A percentile compares a stretch with the other conserved stretches of the same genome.
Conservation (phyloP, 208 protist species). For the Trypanosoma theileri region DNA sequence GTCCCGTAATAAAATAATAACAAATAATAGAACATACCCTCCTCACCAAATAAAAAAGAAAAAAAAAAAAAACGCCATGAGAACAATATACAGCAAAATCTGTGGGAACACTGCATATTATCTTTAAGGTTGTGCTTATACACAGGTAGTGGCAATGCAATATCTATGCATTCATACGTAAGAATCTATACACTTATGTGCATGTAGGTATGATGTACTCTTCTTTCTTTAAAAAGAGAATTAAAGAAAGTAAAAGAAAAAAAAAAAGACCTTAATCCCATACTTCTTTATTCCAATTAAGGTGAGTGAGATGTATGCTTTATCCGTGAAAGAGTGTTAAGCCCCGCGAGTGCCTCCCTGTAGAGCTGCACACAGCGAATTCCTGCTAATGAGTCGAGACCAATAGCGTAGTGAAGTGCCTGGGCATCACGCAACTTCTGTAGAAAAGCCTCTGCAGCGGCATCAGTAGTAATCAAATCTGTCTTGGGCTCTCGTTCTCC, state of each 20-base stretch:
- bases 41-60: background rate
- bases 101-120: no score
- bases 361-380: constrained; percentile 25
- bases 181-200: no score
- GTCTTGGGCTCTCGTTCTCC: background rate
- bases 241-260: no score
- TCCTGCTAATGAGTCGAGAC: constrained; percentile 15
- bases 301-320: background rate
- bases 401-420: constrained; percentile 23
- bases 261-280: no score
- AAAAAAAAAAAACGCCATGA: background rate
- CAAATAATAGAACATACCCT: background rate
- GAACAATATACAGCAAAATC: background rate
- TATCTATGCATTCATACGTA: no score
- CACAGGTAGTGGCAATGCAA: no score
- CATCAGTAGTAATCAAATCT: background rate
- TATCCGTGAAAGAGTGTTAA: background rate
- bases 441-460: background rate
- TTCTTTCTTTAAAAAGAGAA: no score
- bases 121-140: no score
- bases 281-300: no score
- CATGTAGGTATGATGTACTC: no score
- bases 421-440: constrained; percentile 17
- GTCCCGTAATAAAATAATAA: background rate
- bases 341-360: constrained; percentile 1